Evolutionary conservation across 495 filamentous ascomycete species (phyloP).

Genomic region (Penicillium paradoxum): DNA sequence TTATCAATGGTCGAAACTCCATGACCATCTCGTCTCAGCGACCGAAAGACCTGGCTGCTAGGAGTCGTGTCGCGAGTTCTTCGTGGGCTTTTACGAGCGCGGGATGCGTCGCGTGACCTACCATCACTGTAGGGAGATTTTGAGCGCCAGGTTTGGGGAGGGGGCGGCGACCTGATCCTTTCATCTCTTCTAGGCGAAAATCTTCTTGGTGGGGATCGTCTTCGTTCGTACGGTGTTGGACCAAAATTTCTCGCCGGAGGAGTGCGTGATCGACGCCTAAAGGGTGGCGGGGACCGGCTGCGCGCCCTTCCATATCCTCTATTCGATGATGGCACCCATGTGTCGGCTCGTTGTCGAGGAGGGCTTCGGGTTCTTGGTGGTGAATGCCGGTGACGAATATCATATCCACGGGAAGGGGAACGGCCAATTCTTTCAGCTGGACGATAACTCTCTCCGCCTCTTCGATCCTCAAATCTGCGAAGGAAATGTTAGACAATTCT

Average conservation of each 20-base stretch:
- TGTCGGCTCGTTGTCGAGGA: conserved; percentile 40
- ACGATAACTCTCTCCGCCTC: conserved; percentile 52
- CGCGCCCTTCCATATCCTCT: conserved; percentile 34
- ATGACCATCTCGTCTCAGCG: conserved; percentile 21
- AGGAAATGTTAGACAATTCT: conserved; percentile 1
- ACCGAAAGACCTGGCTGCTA: conserved; percentile 24
- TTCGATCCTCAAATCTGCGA: conserved; percentile 50
- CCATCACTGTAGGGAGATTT: conserved; percentile 40
- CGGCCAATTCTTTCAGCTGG: conserved; percentile 37
- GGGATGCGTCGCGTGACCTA: conserved; percentile 30
- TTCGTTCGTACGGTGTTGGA: conserved; percentile 28
- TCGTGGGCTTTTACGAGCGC: conserved; percentile 31
- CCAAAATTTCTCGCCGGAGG: conserved; percentile 37
- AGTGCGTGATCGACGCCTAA: conserved; percentile 45
- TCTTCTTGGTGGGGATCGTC: conserved; percentile 39
- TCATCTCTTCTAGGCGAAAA: conserved; percentile 47
- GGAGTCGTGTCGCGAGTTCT: conserved; percentile 33
- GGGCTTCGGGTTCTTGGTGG: conserved; percentile 32
- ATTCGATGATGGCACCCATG: conserved; percentile 43
- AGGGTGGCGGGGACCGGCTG: conserved; percentile 42
- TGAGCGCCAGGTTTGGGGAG: conserved; percentile 37
- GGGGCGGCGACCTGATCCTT: conserved; percentile 40
- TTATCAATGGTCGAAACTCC: conserved; percentile 15
- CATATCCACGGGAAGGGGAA: conserved; percentile 36
- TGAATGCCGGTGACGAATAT: conserved; percentile 36